Conservation (phyloP, 768 basidiomycete genomes). For the Steccherinum ochraceum region DNA sequence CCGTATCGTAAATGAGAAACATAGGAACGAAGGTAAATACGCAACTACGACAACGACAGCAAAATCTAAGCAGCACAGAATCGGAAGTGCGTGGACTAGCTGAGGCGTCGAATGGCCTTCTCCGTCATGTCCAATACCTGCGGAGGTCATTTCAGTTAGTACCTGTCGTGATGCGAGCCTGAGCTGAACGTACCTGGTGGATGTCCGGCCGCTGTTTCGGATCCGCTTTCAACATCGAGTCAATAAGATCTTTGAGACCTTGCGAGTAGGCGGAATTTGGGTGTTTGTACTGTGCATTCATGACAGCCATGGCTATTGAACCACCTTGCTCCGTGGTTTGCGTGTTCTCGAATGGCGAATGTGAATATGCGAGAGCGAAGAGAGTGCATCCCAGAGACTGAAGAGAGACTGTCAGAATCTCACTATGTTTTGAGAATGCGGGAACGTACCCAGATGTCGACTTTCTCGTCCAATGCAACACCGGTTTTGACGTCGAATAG, state of each 20-base stretch:
- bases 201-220: slow-evolving; percentile 83
- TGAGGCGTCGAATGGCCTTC: slow-evolving; percentile 51
- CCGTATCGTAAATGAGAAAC: neutral
- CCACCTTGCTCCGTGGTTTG: slow-evolving; percentile 93
- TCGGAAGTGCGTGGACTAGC: slow-evolving; percentile 14
- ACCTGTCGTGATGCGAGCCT: neutral
- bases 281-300: slow-evolving; percentile 90
- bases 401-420: neutral
- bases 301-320: slow-evolving; percentile 95
- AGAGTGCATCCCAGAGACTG: slow-evolving; percentile 95
- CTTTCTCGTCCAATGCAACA: slow-evolving; percentile 81
- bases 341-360: slow-evolving; percentile 92
- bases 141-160: slow-evolving; percentile 2
- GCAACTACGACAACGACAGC: neutral
- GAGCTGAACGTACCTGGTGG: slow-evolving; percentile 60
- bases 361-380: slow-evolving; percentile 90
- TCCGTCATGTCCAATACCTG: slow-evolving; percentile 68
- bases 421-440: neutral
- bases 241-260: slow-evolving; percentile 75
- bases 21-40: slow-evolving; percentile 4
- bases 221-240: slow-evolving; percentile 78
- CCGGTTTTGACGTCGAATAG: slow-evolving; percentile 97
- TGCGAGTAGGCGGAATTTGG: slow-evolving; percentile 83
- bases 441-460: slow-evolving; percentile 85
- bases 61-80: neutral